These are phyloP conservation scores for Chamaecrista fasciculata DNA, from an alignment of 306 rosid genomes.

Conservation along the genomic window DNA sequence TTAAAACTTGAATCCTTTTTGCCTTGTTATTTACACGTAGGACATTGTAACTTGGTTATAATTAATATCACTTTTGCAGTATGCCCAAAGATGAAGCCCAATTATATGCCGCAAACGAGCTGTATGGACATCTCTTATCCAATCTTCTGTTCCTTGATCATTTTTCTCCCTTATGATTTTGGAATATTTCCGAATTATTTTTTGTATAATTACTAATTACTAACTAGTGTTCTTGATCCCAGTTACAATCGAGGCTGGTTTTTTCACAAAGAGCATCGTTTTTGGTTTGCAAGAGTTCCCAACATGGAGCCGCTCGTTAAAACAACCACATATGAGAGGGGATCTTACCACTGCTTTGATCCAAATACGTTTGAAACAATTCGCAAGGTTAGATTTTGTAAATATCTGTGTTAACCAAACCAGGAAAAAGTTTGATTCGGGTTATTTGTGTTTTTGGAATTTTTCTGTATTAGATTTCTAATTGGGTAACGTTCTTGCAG, in stretches of 20 bases:
- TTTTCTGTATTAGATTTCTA: not conserved
- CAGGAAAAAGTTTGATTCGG: not conserved
- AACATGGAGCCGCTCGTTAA: conserved; percentile 83
- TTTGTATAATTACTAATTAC: conserved; percentile 11
- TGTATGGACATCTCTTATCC: conserved; percentile 49
- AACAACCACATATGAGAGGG: conserved; percentile 75
- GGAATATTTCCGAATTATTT: not conserved
- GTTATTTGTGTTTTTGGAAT: not conserved
- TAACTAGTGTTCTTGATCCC: conserved; percentile 26
- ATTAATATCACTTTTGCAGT: conserved; percentile 46
- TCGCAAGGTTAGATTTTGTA: conserved; percentile 67
- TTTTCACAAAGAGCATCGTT: conserved; percentile 80
- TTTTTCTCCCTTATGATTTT: not conserved
- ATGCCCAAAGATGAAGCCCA: conserved; percentile 99
- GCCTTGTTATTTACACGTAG: not conserved
- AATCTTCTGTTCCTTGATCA: not conserved
- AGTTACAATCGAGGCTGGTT: conserved; percentile 86
- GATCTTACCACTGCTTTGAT: conserved; percentile 86
- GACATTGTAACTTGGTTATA: not conserved
- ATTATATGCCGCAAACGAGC: conserved; percentile 79
- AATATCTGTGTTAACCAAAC: not conserved
- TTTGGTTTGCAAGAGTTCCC: conserved; percentile 73
- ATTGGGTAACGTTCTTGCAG: conserved; percentile 51
- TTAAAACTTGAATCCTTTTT: conserved; percentile 23
- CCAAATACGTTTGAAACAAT: conserved; percentile 73